A percentile compares a stretch with the other conserved stretches of the same genome.
Evolutionary conservation across 352 stramenopile genomes (phyloP).

Genomic region (Globisporangium middletonii): DNA sequence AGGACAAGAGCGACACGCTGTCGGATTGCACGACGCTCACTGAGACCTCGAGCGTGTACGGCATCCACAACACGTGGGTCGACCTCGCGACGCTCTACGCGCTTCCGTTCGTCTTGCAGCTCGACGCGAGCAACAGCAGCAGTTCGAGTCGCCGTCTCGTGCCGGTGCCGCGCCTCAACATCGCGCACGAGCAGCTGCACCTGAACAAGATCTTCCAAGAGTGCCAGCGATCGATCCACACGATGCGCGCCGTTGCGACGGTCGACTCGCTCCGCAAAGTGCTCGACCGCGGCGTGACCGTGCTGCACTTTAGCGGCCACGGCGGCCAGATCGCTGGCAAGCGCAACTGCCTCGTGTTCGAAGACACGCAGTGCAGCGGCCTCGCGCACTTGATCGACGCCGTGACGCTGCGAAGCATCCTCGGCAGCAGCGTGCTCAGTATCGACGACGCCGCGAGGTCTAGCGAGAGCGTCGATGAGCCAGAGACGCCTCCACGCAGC

Average conservation of each 20-base stretch:
- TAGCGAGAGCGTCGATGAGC: constrained; percentile 4
- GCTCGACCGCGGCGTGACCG: constrained; percentile 66
- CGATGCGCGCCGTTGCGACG: constrained; percentile 63
- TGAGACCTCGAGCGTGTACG: constrained; percentile 67
- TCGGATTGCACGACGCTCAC: constrained; percentile 70
- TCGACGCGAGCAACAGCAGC: constrained; percentile 8
- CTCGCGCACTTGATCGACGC: constrained; percentile 68
- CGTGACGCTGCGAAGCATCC: constrained; percentile 46
- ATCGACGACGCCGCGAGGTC: constrained; percentile 10
- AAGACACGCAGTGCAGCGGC: constrained; percentile 63
- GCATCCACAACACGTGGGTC: constrained; percentile 75
- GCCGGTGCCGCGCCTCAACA: constrained; percentile 60
- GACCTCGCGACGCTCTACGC: constrained; percentile 73
- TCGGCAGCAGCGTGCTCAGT: constrained; percentile 20
- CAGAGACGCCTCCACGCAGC: background rate
- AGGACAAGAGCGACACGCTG: constrained; percentile 75
- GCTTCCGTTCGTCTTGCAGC: constrained; percentile 60
- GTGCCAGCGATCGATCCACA: constrained; percentile 67
- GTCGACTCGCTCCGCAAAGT: constrained; percentile 71
- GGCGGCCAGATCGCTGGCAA: constrained; percentile 59
- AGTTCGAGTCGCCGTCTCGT: constrained; percentile 32
- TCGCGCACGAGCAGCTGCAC: constrained; percentile 56
- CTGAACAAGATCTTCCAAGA: constrained; percentile 74
- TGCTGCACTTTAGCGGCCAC: constrained; percentile 78
- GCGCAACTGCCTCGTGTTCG: constrained; percentile 65